Conservation (phyloP, 768 basidiomycete species). For the Leccinum aurantiacum region DNA sequence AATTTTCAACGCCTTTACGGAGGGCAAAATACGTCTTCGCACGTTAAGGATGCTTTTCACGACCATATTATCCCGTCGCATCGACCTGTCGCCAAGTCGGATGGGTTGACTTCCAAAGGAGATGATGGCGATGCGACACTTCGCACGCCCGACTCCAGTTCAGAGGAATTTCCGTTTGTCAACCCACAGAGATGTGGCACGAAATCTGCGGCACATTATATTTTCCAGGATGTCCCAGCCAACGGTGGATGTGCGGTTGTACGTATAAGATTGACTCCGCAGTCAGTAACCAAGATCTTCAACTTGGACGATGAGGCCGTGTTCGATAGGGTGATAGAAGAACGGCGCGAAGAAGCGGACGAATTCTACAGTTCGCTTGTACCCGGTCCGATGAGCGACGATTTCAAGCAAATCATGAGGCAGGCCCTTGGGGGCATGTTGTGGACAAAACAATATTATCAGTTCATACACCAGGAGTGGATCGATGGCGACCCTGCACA, state of each 20-base stretch:
- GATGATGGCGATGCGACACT: background rate
- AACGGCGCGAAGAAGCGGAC: constrained; percentile 89
- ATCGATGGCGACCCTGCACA: constrained; percentile 93
- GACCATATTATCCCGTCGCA: constrained; percentile 93
- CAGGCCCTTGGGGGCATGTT: constrained; percentile 97
- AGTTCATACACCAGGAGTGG: constrained; percentile 97
- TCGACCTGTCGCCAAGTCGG: constrained; percentile 52
- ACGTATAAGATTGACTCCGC: constrained; percentile 86
- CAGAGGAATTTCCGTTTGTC: constrained; percentile 48
- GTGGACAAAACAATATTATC: constrained; percentile 98
- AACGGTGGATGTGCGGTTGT: constrained; percentile 94
- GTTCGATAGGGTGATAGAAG: constrained; percentile 89
- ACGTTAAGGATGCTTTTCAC: constrained; percentile 97
- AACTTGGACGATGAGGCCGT: constrained; percentile 81
- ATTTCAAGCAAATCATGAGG: constrained; percentile 93
- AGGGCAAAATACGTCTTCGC: constrained; percentile 77
- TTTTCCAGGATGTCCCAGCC: constrained; percentile 82
- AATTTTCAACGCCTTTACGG: constrained; percentile 92
- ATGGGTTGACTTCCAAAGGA: constrained; percentile 8
- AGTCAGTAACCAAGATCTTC: constrained; percentile 69
- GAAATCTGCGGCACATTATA: constrained; percentile 91
- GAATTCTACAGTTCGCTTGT: constrained; percentile 89
- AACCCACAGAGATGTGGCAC: constrained; percentile 88
- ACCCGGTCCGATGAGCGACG: constrained; percentile 84
- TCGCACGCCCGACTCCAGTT: background rate